Base-by-base conservation (phyloP, 176 grass and related monocot species). In the Musa beccarii region DNA sequence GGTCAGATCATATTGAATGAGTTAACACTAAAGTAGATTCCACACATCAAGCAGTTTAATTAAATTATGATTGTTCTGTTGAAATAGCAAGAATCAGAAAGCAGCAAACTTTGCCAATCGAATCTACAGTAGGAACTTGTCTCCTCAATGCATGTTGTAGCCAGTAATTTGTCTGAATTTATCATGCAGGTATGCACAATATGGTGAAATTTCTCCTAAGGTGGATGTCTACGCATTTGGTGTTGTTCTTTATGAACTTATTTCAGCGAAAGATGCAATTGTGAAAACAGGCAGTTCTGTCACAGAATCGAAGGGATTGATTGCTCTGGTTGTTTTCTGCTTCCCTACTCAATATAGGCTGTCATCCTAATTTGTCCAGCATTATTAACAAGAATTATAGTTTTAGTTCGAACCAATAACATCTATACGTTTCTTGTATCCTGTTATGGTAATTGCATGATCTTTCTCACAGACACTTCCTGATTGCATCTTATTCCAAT, bases 191-290 rank as follows among this genome's bases (percentile, higher is more conserved):
- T 80, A 80, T 53, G 79, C 79, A 13, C 77, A 79, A 21, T 52
- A 72, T 52, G 79, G 79, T 73, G 79, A 80, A 51, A 56, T 80
- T 52, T 80, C 79, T 64, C 49, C 79, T 2, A 80, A 80, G 49
- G 79, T 80, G 56, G 79, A 80, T 53, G 79, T 80, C 12, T 80
- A 80, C 63, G 79, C 79, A 51, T 73, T 80, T 80, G 79, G 79
- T 52, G 79, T 80, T 73, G 69, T 80, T 70, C 79, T 80, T 52
- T 80, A 73, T 28, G 79, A 80, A 73, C 68, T 80, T 80, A 73
- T 80, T 63, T 80, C 79, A 64, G 79, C 69, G 21, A 80, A 80
- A 64, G 69, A 65, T 25, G 79, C 79, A 53, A 59, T 80, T 62
- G 57, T 80, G 54, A 64, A 54, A 49, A 73, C 20, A 8, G 20